phyloP scores from a whole-genome alignment of 225 moss, liverwort and hornwort species.

The Physcomitrellopsis africana region DNA sequence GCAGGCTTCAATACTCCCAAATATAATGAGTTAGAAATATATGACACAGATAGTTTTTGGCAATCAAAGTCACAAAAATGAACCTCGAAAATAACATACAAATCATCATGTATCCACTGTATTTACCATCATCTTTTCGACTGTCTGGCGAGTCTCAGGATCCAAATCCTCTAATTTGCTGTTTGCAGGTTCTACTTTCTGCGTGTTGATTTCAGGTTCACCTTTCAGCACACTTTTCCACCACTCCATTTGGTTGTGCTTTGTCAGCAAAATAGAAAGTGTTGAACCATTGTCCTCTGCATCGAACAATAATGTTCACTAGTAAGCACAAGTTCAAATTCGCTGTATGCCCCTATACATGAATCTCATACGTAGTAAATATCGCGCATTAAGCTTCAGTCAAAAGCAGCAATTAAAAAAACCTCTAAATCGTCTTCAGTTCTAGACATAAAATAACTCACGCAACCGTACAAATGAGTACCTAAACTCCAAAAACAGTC shows the following conservation, averaged over 20 bases:
- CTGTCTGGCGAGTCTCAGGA: conserved; percentile 90
- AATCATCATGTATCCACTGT: conserved; percentile 1
- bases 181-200: conserved; percentile 96
- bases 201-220: conserved; percentile 89
- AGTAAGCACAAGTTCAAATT: not conserved
- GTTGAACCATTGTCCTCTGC: conserved; percentile 84
- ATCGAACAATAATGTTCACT: not conserved
- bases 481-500: conserved; percentile 99
- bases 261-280: conserved; percentile 81
- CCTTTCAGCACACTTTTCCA: conserved; percentile 89
- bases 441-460: not conserved
- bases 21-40: not conserved
- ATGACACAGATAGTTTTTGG: not conserved
- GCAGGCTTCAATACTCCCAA: not conserved
- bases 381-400: not conserved
- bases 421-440: not conserved
- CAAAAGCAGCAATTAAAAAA: not conserved
- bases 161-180: conserved; percentile 95
- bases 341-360: not conserved
- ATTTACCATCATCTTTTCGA: conserved; percentile 98
- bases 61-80: not conserved
- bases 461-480: conserved; percentile 26
- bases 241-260: conserved; percentile 98
- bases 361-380: not conserved
- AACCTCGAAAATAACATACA: not conserved